Conservation (phyloP, 2,329 filamentous ascomycete species). For the Aschersonia sp. region DNA sequence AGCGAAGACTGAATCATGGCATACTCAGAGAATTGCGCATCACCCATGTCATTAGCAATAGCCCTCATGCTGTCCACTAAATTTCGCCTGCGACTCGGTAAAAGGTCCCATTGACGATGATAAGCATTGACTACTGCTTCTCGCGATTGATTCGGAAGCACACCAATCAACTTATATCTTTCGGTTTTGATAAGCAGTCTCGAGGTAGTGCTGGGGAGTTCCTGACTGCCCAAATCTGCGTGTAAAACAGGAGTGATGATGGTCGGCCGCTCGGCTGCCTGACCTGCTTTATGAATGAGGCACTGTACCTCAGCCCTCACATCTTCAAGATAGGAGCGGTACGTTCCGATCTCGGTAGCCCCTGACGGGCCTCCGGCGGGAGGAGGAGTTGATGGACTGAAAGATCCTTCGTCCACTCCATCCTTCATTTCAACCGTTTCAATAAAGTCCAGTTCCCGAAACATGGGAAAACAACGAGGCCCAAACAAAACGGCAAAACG, state of each 20-base stretch:
- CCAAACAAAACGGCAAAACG: conserved; percentile 40
- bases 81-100: conserved; percentile 14
- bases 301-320: conserved; percentile 33
- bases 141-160: conserved; percentile 19
- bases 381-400: conserved; percentile 18
- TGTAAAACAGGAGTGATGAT: conserved; percentile 18
- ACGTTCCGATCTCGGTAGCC: conserved; percentile 23
- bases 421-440: conserved; percentile 23
- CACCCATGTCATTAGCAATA: conserved; percentile 19
- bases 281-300: conserved; percentile 20
- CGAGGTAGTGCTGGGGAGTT: conserved; percentile 12
- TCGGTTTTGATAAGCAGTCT: conserved; percentile 16
- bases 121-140: conserved; percentile 24
- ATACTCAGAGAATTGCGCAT: conserved; percentile 20
- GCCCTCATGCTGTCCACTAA: conserved; percentile 18
- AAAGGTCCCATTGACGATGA: conserved; percentile 23
- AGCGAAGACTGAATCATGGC: conserved; percentile 23
- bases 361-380: conserved; percentile 17
- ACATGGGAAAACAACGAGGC: conserved; percentile 31
- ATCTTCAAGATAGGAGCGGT: conserved; percentile 34
- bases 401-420: conserved; percentile 23
- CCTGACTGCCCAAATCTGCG: conserved; percentile 15
- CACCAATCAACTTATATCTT: conserved; percentile 21
- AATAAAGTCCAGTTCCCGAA: conserved; percentile 32
- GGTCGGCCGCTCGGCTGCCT: conserved; percentile 13